Evolutionary conservation across 306 rosid species (phyloP), one percentile per base, ranked within the genome.

Genomic region (Boehmeria nivea): DNA sequence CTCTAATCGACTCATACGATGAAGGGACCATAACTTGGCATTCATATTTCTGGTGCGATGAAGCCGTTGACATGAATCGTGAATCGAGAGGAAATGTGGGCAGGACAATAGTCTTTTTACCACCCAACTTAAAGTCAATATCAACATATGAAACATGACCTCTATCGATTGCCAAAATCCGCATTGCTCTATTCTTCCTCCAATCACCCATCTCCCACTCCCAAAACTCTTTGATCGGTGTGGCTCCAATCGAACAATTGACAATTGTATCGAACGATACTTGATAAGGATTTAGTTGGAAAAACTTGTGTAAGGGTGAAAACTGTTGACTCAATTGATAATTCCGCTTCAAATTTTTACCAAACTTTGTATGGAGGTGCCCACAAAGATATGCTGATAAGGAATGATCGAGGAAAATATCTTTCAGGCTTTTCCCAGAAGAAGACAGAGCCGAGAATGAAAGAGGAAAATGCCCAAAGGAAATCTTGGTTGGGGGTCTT

Each of bases 131-230:
- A 64, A 87, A 73, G 83, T 82, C 96, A 62, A 82, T 45, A 67
- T 91, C 99, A 62, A 77, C 70, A 61, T 68, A 78, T 42, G 95
- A 87, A 73, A 87, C 84, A 56, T 60, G 81, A 27, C 95, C 99
- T 45, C 53, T 65, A 72, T 91, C 99, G 63, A 87, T 81, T 78
- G 96, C 94, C 72, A 91, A 57, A 70, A 91, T 69, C 60, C 95
- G 81, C 77, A 91, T 51, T 66, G 77, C 76, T 79, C 93, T 78
- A 56, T 71, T 84, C 82, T 59, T 87, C 83, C 96, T 80, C 93
- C 96, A 91, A 65, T 87, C 99, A 20, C 96, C 99, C 89, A 82
- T 87, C 78, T 87, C 96, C 99, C 99, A 91, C 72, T 91, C 99
- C 96, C 96, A 87, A 59, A 91, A 91, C 55, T 87, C 99, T 54